Percentiles rank a stretch among this genome's conserved stretches.
These are phyloP conservation scores for Mycena floridula DNA, from an alignment of 768 basidiomycete genomes.

Conservation along the genomic window DNA sequence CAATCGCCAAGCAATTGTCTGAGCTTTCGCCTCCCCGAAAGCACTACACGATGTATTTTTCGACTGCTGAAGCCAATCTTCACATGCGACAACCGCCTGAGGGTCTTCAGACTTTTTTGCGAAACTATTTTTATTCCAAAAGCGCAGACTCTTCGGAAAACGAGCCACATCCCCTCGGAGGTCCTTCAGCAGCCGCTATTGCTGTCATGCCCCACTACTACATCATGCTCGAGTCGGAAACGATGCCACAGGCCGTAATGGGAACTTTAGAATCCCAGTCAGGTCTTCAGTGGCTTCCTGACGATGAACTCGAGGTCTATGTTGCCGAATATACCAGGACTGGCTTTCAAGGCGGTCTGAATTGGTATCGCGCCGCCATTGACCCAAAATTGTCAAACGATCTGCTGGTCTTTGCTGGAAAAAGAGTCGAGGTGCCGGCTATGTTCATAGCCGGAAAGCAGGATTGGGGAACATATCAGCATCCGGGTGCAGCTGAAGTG, in stretches of 20 bases:
- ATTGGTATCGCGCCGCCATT: constrained; percentile 42
- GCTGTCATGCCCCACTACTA: constrained; percentile 51
- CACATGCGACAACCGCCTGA: constrained; percentile 38
- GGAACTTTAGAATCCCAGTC: constrained; percentile 16
- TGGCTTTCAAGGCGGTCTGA: constrained; percentile 61
- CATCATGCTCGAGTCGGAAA: constrained; percentile 47
- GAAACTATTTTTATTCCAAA: constrained; percentile 53
- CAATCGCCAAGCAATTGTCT: constrained; percentile 22
- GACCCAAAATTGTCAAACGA: constrained; percentile 32
- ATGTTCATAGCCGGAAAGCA: constrained; percentile 50
- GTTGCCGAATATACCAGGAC: constrained; percentile 41
- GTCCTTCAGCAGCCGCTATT: constrained; percentile 25
- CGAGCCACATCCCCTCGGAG: constrained; percentile 30
- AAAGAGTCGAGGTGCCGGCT: constrained; percentile 42
- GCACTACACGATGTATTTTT: constrained; percentile 50
- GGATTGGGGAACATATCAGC: constrained; percentile 61
- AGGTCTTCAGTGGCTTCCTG: constrained; percentile 38
- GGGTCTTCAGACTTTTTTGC: constrained; percentile 42
- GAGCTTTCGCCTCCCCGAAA: constrained; percentile 45
- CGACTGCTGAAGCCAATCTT: constrained; percentile 36
- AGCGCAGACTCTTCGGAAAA: constrained; percentile 48
- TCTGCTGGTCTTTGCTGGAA: constrained; percentile 37
- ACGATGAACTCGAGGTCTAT: constrained; percentile 44
- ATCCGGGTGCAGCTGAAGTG: constrained; percentile 38
- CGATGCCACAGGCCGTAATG: constrained; percentile 44